phyloP scores from a whole-genome alignment of 176 grass and related monocot genomes.

The Oryza coarctata region DNA sequence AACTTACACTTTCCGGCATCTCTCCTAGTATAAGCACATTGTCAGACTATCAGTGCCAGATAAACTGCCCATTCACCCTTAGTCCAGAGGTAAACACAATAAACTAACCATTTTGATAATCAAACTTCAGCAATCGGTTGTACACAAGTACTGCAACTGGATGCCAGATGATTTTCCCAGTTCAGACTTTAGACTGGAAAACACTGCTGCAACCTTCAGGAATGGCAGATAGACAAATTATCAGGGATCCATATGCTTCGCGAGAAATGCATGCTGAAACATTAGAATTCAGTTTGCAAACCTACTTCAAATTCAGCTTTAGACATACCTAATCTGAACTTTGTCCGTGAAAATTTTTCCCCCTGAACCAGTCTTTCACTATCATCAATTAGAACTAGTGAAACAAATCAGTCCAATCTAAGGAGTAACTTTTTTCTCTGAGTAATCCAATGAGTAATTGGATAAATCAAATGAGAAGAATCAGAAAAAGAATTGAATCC shows the following conservation, averaged over 20 bases:
- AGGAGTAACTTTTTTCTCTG: not conserved
- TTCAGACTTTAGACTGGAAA: not conserved
- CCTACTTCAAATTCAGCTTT: not conserved
- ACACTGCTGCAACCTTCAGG: not conserved
- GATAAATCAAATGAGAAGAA: not conserved
- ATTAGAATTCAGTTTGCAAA: not conserved
- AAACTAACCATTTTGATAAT: not conserved
- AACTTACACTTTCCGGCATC: no score
- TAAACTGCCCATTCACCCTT: not conserved
- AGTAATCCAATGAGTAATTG: constrained; percentile 32
- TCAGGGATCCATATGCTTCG: not conserved
- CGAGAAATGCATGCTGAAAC: not conserved
- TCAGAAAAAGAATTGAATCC: not conserved
- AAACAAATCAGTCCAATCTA: not conserved
- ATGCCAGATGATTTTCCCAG: not conserved
- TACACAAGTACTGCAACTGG: not conserved
- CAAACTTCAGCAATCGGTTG: not conserved
- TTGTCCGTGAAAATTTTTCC: not conserved
- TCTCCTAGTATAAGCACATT: not conserved
- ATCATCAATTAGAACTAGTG: not conserved
- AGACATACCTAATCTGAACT: not conserved
- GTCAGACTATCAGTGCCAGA: not conserved
- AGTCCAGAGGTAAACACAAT: not conserved
- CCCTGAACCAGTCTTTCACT: not conserved
- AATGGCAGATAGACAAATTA: not conserved